A percentile compares a stretch with the other conserved stretches of the same genome.
These are phyloP conservation scores for Lachnellula arida DNA, from an alignment of 2,329 filamentous ascomycete genomes.

Conservation along the genomic window DNA sequence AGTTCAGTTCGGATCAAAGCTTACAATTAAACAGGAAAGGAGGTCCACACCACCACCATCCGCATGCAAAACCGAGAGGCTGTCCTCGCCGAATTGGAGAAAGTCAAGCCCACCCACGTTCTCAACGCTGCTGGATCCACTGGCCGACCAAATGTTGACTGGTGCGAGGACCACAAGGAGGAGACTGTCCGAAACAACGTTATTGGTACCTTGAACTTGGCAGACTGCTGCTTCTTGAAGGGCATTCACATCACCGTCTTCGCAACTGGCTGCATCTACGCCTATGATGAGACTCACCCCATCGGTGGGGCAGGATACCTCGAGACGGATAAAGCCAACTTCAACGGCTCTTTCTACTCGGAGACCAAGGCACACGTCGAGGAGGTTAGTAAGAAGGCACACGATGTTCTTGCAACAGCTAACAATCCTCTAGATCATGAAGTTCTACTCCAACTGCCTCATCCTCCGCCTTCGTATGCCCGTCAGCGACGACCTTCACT, in stretches of 20 bases:
- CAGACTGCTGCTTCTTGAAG: conserved; percentile 54
- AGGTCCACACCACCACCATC: conserved; percentile 55
- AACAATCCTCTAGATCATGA: conserved; percentile 47
- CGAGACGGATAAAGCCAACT: conserved; percentile 61
- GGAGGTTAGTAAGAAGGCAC: conserved; percentile 40
- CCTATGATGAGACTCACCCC: conserved; percentile 57
- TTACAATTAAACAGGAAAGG: conserved; percentile 40
- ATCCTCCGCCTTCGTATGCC: conserved; percentile 66
- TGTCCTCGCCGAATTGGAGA: conserved; percentile 52
- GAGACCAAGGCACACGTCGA: conserved; percentile 62
- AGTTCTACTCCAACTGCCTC: conserved; percentile 55
- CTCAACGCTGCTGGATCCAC: conserved; percentile 63
- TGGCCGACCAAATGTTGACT: conserved; percentile 64
- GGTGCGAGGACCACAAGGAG: conserved; percentile 67
- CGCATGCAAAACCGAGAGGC: conserved; percentile 60
- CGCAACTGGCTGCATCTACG: conserved; percentile 64
- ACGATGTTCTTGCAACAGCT: neutral
- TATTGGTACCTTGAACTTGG: conserved; percentile 58
- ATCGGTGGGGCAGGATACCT: conserved; percentile 55
- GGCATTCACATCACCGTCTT: conserved; percentile 61
- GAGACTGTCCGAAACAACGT: conserved; percentile 64
- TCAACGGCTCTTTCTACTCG: conserved; percentile 64
- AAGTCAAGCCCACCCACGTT: conserved; percentile 60
- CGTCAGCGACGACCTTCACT: conserved; percentile 61
- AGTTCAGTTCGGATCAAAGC: neutral